Base-by-base conservation (phyloP, 2,329 filamentous ascomycete genomes). In the Didymella arachidicola region DNA sequence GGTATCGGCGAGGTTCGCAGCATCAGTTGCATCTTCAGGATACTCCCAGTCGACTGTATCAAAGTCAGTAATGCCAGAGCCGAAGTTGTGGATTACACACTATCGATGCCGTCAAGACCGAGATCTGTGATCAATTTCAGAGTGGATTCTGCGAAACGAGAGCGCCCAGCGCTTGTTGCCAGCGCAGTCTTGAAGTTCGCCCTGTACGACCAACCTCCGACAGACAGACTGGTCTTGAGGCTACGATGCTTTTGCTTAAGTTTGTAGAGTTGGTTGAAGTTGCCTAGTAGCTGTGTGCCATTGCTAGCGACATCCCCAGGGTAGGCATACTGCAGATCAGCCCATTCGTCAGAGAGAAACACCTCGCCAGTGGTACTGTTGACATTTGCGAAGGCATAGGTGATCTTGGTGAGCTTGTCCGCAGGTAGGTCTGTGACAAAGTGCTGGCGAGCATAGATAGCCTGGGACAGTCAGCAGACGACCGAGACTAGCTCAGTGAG, bases 321-420 rank as follows among this genome's bases (percentile, higher is more conserved):
- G 67, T 91, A 93, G 66, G 86, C 86, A 72, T 89, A 90, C 58
- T 92, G 80, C 2, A 80, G 68, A 42, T 72, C 69, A 2, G 69
- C 59, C 64, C 64, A 72, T 38, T 61, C 58, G 29, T 72, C 69
- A 1, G 61, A 59, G 38, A 72, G 63, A 30, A 64, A 54, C 46
- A 76, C 92, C 77, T 96, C 91, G 50, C 93, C 93, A 25, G 84
- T 87, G 4, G 83, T 86, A 8, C 94, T 91, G 4, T 87, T 85
- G 50, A 97, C 84, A 73, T 97, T 96, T 72, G 92, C 93, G 78
- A 97, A 97, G 16, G 92, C 85, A 69, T 97, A 97, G 22, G 97
- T 86, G 12, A 97, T 79, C 72, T 97, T 94, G 0, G 93, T 97
- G 47, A 97, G 85, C 55, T 92, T 89, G 55, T 93, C 86, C 5